Base-by-base conservation (phyloP, 179 eudicot genomes). In the Silene noctiflora region DNA sequence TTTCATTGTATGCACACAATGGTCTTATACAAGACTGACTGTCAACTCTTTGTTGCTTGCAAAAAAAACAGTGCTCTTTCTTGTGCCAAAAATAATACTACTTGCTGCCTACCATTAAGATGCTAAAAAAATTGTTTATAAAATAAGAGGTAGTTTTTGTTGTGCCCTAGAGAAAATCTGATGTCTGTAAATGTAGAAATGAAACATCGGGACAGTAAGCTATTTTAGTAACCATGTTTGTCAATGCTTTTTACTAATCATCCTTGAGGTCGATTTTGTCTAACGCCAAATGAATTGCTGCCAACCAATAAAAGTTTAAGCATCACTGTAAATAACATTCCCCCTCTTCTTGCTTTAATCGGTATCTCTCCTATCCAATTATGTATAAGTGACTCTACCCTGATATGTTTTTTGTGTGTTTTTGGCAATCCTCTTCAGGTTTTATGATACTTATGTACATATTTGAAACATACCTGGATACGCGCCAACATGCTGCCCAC, bases 361-460 rank as follows among this genome's bases (percentile, higher is more conserved):
- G 2, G 2, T 27, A 27, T 27, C 29, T 27, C 29, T 27, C 29
- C 29, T 27, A 27, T 27, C 29, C 29, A 27, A 27, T 27, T 27
- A 27, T 27, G 29, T 27, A 27, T 27, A 27, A 27, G 1, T 27
- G 29, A 27, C 33, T 29, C 33, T 29, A 1, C 33, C 3, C 33
- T 78, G 51, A 56, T 46, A 48, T 16, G 20, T 14, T 46, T 71
- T 42, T 46, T 39, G 14, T 39, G n/a, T 69, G 7, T 75, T n/a
- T 33, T 71, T 59, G 22, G 25, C 42, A 33, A 46, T 20, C 44
- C 72, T 44, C 22, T 74, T 24, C 88, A 94, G 98, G 97, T 76
- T 89, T 94, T 83, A 92, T 94, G 98, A 84, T 94, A 76, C 81
- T 92, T 71, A 81, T 92, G 90, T 94, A 94, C 76, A 59, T 94